Conservation (phyloP, 495 filamentous ascomycete genomes). For the Jackrogersella minutella region DNA sequence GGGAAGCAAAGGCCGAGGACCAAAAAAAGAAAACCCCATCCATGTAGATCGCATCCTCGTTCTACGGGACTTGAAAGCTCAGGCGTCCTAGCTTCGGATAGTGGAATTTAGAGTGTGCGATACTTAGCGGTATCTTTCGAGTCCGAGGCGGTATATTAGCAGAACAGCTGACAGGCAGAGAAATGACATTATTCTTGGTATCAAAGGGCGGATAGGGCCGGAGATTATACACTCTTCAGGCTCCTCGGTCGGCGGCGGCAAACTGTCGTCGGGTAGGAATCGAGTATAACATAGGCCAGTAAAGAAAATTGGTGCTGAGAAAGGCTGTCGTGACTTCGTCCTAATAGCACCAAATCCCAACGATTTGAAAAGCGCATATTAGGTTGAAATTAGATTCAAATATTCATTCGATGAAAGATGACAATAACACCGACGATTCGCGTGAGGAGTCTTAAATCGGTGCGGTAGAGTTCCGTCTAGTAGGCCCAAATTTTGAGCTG, state of each 20-base stretch:
- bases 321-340: constrained; percentile 64
- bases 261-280: constrained; percentile 40
- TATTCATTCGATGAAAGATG: constrained; percentile 30
- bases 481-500: constrained; percentile 92
- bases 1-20: constrained; percentile 25
- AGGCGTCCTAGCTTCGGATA: background rate
- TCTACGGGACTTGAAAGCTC: background rate
- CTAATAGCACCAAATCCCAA: constrained; percentile 55
- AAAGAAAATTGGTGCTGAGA: constrained; percentile 49
- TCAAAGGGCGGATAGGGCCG: constrained; percentile 25
- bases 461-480: constrained; percentile 37
- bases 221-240: constrained; percentile 35
- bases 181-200: constrained; percentile 40
- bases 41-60: constrained; percentile 26
- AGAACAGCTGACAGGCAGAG: constrained; percentile 26
- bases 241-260: constrained; percentile 39
- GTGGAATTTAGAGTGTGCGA: background rate
- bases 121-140: constrained; percentile 18
- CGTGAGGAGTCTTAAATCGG: constrained; percentile 15
- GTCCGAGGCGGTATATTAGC: constrained; percentile 34
- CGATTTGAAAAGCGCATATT: constrained; percentile 56
- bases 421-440: constrained; percentile 45
- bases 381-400: constrained; percentile 52
- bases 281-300: constrained; percentile 47
- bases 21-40: constrained; percentile 16